These are phyloP conservation scores for Tylopilus vinaceipallidus DNA, from an alignment of 768 basidiomycete genomes.

Conservation along the genomic window DNA sequence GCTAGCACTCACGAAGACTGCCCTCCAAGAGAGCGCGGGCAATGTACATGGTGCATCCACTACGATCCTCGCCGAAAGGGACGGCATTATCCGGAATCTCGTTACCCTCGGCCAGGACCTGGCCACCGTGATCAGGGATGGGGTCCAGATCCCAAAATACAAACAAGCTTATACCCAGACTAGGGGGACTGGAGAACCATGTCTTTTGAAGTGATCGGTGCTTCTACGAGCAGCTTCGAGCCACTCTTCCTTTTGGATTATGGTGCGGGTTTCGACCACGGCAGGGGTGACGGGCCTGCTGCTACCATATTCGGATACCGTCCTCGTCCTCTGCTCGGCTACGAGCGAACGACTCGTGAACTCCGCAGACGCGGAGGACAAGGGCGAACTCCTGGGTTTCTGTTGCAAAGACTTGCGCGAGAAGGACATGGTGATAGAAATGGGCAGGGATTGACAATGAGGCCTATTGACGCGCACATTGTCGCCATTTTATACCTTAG, in stretches of 20 bases:
- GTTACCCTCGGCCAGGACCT: constrained; percentile 31
- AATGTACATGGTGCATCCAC: constrained; percentile 26
- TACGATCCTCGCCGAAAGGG: constrained; percentile 33
- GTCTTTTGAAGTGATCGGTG: constrained; percentile 25
- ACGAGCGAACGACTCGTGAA: neutral
- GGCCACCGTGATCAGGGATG: neutral
- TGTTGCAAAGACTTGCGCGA: constrained; percentile 8
- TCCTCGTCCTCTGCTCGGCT: constrained; percentile 15
- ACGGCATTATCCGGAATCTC: constrained; percentile 35
- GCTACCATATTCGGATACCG: constrained; percentile 16
- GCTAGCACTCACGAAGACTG: constrained; percentile 27
- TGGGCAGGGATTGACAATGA: neutral
- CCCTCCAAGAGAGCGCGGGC: constrained; percentile 34
- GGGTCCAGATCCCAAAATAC: neutral
- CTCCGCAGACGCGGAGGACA: constrained; percentile 15
- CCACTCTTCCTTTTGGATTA: constrained; percentile 29
- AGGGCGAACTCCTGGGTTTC: constrained; percentile 11
- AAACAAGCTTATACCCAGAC: constrained; percentile 26
- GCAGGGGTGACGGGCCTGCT: constrained; percentile 17
- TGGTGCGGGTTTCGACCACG: constrained; percentile 8
- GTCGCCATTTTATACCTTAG: constrained; percentile 16
- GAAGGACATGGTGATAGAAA: constrained; percentile 19
- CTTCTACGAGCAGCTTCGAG: constrained; percentile 29
- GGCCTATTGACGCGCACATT: neutral
- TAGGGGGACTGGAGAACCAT: constrained; percentile 31